Conservation (phyloP, 768 basidiomycete genomes). For the Termitomyces sp. region DNA sequence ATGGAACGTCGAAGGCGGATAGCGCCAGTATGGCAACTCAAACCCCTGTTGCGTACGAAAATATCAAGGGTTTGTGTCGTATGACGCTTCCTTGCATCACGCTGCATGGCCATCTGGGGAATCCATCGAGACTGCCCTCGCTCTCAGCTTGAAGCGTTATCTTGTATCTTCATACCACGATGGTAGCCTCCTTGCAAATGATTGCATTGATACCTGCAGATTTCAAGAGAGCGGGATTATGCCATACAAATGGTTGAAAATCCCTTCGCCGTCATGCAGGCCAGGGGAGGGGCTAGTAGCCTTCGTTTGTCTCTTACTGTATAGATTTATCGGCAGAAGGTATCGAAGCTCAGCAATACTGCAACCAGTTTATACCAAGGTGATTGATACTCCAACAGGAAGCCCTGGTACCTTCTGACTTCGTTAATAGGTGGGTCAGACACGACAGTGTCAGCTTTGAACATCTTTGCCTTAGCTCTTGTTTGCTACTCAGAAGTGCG, state of each 20-base stretch:
- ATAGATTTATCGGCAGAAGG: not conserved
- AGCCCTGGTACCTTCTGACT: not conserved
- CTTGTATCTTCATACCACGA: not conserved
- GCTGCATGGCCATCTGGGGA: not conserved
- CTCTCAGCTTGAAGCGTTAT: not conserved
- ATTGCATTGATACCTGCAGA: conserved; percentile 17
- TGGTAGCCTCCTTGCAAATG: not conserved
- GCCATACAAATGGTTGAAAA: conserved; percentile 20
- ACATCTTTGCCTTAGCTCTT: conserved; percentile 27
- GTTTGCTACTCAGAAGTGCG: conserved; percentile 27
- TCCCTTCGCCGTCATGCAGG: conserved; percentile 22
- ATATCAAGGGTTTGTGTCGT: not conserved
- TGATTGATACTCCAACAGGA: conserved; percentile 8
- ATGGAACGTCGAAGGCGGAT: too few species aligned
- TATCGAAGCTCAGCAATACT: not conserved
- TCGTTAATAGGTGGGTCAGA: not conserved
- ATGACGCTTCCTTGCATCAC: not conserved
- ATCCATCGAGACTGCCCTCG: not conserved
- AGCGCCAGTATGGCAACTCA: not conserved
- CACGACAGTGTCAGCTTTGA: conserved; percentile 24
- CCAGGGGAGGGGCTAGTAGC: conserved; percentile 17
- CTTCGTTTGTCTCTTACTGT: conserved; percentile 23
- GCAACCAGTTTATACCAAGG: conserved; percentile 2
- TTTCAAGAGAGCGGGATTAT: conserved; percentile 27
- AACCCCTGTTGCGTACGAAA: too few species aligned